Evolutionary conservation across 2,329 filamentous ascomycete genomes (phyloP).

Genomic region (Monosporascus sp.): DNA sequence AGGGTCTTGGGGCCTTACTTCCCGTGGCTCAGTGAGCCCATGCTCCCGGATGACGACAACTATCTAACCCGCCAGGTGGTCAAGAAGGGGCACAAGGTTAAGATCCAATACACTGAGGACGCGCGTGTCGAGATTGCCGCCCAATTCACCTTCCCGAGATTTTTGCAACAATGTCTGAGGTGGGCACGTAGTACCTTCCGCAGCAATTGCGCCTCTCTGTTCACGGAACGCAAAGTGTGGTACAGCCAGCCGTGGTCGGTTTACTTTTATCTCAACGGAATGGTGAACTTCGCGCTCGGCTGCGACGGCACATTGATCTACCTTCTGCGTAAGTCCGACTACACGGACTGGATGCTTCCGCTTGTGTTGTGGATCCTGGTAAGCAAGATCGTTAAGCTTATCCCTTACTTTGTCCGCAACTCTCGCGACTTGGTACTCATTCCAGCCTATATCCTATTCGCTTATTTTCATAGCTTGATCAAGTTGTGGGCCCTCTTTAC

Average conservation of each 20-base stretch:
- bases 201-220: slow-evolving; percentile 46
- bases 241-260: slow-evolving; percentile 43
- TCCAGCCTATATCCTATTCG: slow-evolving; percentile 47
- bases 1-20: slow-evolving; percentile 33
- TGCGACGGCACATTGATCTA: slow-evolving; percentile 42
- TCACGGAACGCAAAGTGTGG: slow-evolving; percentile 34
- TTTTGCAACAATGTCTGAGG: slow-evolving; percentile 46
- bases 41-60: slow-evolving; percentile 58
- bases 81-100: slow-evolving; percentile 44
- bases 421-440: slow-evolving; percentile 48
- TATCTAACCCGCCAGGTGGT: slow-evolving; percentile 52
- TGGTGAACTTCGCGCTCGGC: slow-evolving; percentile 52
- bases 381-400: slow-evolving; percentile 54
- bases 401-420: slow-evolving; percentile 45
- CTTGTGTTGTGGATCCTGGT: slow-evolving; percentile 42
- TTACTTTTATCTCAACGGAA: slow-evolving; percentile 49
- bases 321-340: slow-evolving; percentile 11
- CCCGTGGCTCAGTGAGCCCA: slow-evolving; percentile 25
- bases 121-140: slow-evolving; percentile 44
- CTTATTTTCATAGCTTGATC: slow-evolving; percentile 52
- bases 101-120: slow-evolving; percentile 47
- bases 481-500: slow-evolving; percentile 54
- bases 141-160: slow-evolving; percentile 46
- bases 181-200: slow-evolving; percentile 58
- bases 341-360: background rate